These are phyloP conservation scores for Hepatocystis sp. DNA, from an alignment of 169 alveolate genomes.

Conservation along the genomic window DNA sequence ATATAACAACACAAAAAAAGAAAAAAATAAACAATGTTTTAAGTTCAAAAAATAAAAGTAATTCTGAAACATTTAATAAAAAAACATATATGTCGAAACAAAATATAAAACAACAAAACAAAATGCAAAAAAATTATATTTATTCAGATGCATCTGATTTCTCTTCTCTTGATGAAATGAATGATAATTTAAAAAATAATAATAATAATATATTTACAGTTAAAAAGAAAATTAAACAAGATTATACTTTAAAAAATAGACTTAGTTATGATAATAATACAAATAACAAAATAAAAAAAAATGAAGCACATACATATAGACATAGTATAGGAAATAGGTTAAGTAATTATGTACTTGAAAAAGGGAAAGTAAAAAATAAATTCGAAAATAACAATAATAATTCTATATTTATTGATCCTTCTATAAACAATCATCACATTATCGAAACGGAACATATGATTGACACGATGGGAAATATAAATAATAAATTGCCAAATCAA, in stretches of 20 bases:
- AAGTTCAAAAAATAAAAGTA: slow-evolving; percentile 3
- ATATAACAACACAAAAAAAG: slow-evolving; percentile 8
- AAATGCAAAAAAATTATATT: slow-evolving; percentile 14
- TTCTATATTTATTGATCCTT: too few species aligned
- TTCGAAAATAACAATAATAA: too few species aligned
- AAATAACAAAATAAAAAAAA: slow-evolving; percentile 30
- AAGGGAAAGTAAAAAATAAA: slow-evolving; percentile 9
- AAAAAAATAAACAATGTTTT: slow-evolving; percentile 37
- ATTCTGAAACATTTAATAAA: not conserved
- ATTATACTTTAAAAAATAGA: slow-evolving; percentile 13
- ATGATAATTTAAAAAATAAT: slow-evolving; percentile 28
- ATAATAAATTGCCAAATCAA: too few species aligned
- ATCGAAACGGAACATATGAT: too few species aligned
- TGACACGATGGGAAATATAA: too few species aligned
- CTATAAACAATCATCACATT: too few species aligned
- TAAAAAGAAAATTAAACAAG: slow-evolving; percentile 9
- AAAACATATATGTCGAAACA: slow-evolving; percentile 9
- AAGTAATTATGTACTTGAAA: slow-evolving; percentile 17
- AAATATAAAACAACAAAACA: not conserved
- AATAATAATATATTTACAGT: slow-evolving; percentile 13
- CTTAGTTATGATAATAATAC: slow-evolving; percentile 41
- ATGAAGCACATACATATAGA: slow-evolving; percentile 11
- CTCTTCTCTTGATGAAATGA: slow-evolving; percentile 67
- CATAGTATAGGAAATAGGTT: slow-evolving; percentile 61
- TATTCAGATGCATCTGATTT: slow-evolving; percentile 71